A percentile compares a stretch with the other conserved stretches of the same genome.
Conservation (phyloP, 768 basidiomycete genomes). For the Kondoa subrosea region DNA sequence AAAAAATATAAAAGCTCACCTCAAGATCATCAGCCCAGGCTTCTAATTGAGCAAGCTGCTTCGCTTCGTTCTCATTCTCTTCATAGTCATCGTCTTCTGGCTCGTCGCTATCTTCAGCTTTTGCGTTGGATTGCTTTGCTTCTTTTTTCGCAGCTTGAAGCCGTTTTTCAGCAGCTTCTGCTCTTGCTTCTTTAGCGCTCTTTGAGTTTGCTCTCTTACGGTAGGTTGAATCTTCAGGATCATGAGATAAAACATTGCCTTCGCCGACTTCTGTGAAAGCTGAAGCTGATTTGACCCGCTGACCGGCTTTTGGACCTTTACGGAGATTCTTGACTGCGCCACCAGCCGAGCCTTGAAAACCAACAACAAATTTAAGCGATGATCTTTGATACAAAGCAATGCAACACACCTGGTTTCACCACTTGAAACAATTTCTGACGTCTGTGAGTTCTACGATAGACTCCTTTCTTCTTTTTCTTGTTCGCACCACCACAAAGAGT, state of each 20-base stretch:
- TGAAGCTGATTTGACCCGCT: background rate
- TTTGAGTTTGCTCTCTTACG: background rate
- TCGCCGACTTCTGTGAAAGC: background rate
- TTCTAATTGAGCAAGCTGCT: background rate
- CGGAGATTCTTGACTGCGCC: background rate
- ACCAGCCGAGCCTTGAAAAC: constrained; percentile 7
- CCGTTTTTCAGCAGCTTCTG: background rate
- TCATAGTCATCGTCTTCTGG: background rate
- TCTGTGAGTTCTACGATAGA: background rate
- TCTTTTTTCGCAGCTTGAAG: background rate
- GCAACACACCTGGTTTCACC: constrained; percentile 6
- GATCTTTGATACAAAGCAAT: no score
- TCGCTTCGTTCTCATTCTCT: background rate
- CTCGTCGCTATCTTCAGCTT: background rate
- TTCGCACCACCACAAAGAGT: background rate
- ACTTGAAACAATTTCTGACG: background rate
- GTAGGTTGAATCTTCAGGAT: constrained; percentile 1
- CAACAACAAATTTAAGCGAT: no score
- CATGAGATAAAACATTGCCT: background rate
- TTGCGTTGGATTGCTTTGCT: background rate
- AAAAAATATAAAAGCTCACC: background rate
- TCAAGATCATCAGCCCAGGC: background rate
- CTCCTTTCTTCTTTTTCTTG: background rate
- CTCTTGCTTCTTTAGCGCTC: background rate
- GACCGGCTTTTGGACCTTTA: constrained; percentile 7